Percentiles rank a stretch among this genome's conserved stretches.
Evolutionary conservation across 768 basidiomycete species (phyloP).

Genomic region (Strobilomyces confusus): DNA sequence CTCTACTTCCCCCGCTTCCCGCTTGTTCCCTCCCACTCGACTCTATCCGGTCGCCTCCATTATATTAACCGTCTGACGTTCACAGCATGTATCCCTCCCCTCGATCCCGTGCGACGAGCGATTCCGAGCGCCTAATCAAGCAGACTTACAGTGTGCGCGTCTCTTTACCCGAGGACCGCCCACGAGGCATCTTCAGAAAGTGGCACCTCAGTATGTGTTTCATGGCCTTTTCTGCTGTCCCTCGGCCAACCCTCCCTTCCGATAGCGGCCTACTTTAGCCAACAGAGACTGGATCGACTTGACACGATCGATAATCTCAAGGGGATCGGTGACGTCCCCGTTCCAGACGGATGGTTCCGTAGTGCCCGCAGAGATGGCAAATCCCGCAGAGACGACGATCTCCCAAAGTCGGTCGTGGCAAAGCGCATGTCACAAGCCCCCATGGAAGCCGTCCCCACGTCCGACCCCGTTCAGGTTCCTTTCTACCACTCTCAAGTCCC

Average conservation of each 20-base stretch:
- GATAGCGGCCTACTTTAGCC: constrained; percentile 81
- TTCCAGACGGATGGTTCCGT: constrained; percentile 76
- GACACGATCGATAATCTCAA: constrained; percentile 68
- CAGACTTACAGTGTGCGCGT: constrained; percentile 53
- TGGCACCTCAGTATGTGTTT: constrained; percentile 50
- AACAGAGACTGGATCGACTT: constrained; percentile 66
- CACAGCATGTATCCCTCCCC: constrained; percentile 38
- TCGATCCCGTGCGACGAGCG: constrained; percentile 36
- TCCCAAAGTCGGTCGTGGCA: constrained; percentile 47
- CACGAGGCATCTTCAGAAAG: constrained; percentile 41
- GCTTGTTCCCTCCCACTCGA: constrained; percentile 21
- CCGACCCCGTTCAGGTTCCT: constrained; percentile 17
- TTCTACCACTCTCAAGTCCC: constrained; percentile 23
- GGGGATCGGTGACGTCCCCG: constrained; percentile 57
- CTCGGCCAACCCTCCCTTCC: constrained; percentile 6
- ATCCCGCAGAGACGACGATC: constrained; percentile 36
- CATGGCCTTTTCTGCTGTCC: constrained; percentile 29
- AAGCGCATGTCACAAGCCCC: constrained; percentile 32
- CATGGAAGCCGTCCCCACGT: constrained; percentile 27
- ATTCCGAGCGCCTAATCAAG: constrained; percentile 46
- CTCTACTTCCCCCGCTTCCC: constrained; percentile 11
- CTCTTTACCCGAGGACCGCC: constrained; percentile 41
- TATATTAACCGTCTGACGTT: constrained; percentile 13
- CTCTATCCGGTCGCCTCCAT: constrained; percentile 30
- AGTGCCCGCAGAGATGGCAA: constrained; percentile 70